These are phyloP conservation scores for Monosporozyma unispora DNA, from an alignment of 805 yeast genomes.

Conservation along the genomic window DNA sequence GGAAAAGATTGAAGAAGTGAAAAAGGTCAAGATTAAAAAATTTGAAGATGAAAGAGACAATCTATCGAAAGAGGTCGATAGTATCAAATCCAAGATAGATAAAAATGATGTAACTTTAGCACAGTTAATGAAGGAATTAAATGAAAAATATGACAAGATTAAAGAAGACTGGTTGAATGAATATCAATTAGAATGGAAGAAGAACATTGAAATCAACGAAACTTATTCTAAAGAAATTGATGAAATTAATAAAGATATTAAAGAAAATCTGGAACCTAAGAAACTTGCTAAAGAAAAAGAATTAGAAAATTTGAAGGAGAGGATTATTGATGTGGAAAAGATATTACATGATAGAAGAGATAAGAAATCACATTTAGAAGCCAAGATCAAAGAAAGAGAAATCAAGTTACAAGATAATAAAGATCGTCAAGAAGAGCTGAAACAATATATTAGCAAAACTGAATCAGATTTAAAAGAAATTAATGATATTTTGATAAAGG, in stretches of 20 bases:
- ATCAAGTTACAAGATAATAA: slow-evolving; percentile 9
- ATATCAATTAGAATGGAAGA: slow-evolving; percentile 23
- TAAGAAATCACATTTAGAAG: slow-evolving; percentile 22
- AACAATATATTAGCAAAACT: slow-evolving; percentile 25
- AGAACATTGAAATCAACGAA: slow-evolving; percentile 25
- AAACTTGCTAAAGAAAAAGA: slow-evolving; percentile 8
- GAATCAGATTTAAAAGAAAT: slow-evolving; percentile 24
- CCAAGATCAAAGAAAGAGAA: slow-evolving; percentile 16
- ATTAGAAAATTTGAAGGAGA: slow-evolving; percentile 8
- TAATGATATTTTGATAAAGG: slow-evolving; percentile 34
- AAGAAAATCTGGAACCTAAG: slow-evolving; percentile 9
- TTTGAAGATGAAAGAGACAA: slow-evolving; percentile 26
- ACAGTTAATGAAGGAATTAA: slow-evolving; percentile 14
- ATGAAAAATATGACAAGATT: slow-evolving; percentile 9
- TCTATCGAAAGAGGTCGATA: slow-evolving; percentile 25
- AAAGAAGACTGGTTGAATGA: slow-evolving; percentile 22
- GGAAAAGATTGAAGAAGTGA: slow-evolving; percentile 32
- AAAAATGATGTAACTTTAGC: slow-evolving; percentile 15
- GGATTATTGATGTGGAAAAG: slow-evolving; percentile 15
- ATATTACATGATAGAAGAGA: slow-evolving; percentile 19
- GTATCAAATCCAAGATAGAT: slow-evolving; percentile 19
- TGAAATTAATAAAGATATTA: slow-evolving; percentile 9
- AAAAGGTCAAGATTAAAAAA: slow-evolving; percentile 29
- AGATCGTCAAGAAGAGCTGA: slow-evolving; percentile 14
- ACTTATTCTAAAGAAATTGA: slow-evolving; percentile 20